phyloP scores from a whole-genome alignment of 2,329 filamentous ascomycete genomes.

The Mollisiaceae sp. region DNA sequence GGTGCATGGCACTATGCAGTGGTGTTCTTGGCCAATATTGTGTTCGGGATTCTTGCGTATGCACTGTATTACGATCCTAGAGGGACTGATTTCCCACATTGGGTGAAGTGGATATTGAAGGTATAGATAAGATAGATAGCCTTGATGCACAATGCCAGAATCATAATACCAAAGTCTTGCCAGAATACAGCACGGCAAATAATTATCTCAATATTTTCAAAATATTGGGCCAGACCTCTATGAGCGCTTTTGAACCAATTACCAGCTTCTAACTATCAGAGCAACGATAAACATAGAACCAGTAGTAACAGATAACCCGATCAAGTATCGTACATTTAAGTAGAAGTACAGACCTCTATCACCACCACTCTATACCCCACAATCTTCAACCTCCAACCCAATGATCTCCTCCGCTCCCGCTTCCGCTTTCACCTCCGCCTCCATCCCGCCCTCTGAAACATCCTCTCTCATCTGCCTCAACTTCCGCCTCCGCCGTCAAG shows the following conservation, averaged over 20 bases:
- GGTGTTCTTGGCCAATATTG: not conserved
- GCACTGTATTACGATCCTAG: not conserved
- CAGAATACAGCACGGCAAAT: too few species aligned
- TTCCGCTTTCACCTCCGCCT: not conserved
- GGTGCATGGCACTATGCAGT: constrained; percentile 8
- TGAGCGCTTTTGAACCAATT: not conserved
- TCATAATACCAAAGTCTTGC: not conserved
- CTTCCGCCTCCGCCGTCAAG: not conserved
- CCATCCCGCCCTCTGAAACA: not conserved
- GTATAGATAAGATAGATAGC: not conserved
- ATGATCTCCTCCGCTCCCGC: too few species aligned
- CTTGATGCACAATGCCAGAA: not conserved
- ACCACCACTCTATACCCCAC: not conserved
- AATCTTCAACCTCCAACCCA: too few species aligned
- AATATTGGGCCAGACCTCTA: too few species aligned
- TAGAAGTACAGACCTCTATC: not conserved
- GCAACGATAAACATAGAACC: not conserved
- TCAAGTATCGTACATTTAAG: not conserved
- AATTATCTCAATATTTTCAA: too few species aligned
- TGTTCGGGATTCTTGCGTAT: constrained; percentile 5
- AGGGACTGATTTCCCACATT: not conserved
- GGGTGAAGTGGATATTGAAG: not conserved
- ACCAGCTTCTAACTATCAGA: not conserved
- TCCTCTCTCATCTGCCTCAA: too few species aligned
- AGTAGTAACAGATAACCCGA: not conserved